Percentiles rank a stretch among this genome's conserved stretches.
Conservation (phyloP, 352 stramenopile genomes). For the Pythium rishiriense region DNA sequence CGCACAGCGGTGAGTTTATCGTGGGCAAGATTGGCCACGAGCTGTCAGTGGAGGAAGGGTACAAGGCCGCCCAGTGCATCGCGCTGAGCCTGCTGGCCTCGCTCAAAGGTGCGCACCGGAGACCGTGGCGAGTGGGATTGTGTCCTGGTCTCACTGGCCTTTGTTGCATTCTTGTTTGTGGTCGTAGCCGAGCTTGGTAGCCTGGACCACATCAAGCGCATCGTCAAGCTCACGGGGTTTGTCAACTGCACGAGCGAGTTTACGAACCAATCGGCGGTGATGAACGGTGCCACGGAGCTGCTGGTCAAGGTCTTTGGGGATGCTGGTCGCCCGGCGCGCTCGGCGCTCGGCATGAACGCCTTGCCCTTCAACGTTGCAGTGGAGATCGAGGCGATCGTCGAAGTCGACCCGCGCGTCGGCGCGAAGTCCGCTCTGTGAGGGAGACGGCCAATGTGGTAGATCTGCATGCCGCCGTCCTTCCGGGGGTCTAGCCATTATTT, state of each 20-base stretch:
- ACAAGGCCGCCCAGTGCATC: slow-evolving; percentile 76
- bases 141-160: too few species aligned
- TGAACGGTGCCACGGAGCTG: slow-evolving; percentile 93
- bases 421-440: slow-evolving; percentile 9
- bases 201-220: slow-evolving; percentile 85
- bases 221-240: slow-evolving; percentile 94
- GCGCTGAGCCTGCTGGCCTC: slow-evolving; percentile 87
- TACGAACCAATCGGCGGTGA: slow-evolving; percentile 81
- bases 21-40: slow-evolving; percentile 83
- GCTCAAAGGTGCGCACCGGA: slow-evolving; percentile 66
- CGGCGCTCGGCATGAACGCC: slow-evolving; percentile 92
- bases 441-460: too few species aligned
- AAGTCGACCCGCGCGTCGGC: slow-evolving; percentile 59
- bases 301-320: slow-evolving; percentile 77
- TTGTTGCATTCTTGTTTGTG: not conserved
- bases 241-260: slow-evolving; percentile 91
- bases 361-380: slow-evolving; percentile 93
- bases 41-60: slow-evolving; percentile 80
- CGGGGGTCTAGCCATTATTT: not conserved
- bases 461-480: too few species aligned
- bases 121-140: too few species aligned
- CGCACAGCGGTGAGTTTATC: slow-evolving; percentile 56
- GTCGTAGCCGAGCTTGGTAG: slow-evolving; percentile 48
- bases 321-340: slow-evolving; percentile 79
- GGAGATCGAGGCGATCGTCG: slow-evolving; percentile 95